Evolutionary conservation across 2,329 filamentous ascomycete species (phyloP).

Genomic region (Neopestalotiopsis clavispora): DNA sequence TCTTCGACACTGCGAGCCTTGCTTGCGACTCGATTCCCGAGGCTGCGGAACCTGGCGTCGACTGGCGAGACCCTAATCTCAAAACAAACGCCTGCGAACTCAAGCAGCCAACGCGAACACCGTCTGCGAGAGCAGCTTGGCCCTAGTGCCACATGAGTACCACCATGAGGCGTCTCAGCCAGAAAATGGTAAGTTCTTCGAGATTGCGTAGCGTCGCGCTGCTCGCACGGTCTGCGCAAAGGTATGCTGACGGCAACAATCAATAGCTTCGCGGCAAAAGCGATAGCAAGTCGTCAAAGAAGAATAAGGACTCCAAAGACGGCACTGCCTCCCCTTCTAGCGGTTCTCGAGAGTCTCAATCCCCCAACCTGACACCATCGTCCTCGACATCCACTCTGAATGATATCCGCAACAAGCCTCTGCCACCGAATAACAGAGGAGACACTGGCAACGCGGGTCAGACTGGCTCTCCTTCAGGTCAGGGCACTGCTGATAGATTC

Average conservation of each 20-base stretch:
- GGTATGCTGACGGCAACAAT: slow-evolving; percentile 54
- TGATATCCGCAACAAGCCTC: slow-evolving; percentile 83
- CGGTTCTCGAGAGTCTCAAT: slow-evolving; percentile 61
- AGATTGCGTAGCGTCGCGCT: background rate
- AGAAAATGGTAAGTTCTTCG: slow-evolving; percentile 82
- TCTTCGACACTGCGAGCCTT: background rate
- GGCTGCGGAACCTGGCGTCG: background rate
- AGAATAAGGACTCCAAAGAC: slow-evolving; percentile 74
- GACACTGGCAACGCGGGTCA: slow-evolving; percentile 49
- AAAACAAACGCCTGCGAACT: background rate
- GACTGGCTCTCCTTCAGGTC: slow-evolving; percentile 41
- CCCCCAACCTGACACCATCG: slow-evolving; percentile 75
- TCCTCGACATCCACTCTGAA: slow-evolving; percentile 88
- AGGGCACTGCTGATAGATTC: slow-evolving; percentile 43
- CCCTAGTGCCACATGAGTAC: slow-evolving; percentile 14
- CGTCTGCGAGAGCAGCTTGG: slow-evolving; percentile 7
- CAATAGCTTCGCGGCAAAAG: slow-evolving; percentile 90
- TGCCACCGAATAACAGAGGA: slow-evolving; percentile 61
- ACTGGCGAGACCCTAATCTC: slow-evolving; percentile 2
- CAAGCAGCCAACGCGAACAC: background rate
- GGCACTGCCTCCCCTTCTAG: slow-evolving; percentile 79
- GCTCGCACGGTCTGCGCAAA: slow-evolving; percentile 11
- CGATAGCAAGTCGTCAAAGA: slow-evolving; percentile 81
- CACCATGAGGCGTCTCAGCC: slow-evolving; percentile 94
- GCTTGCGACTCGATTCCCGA: background rate